Evolutionary conservation across 2,329 filamentous ascomycete genomes (phyloP).

Genomic region (Cladosporium sphaerospermum): DNA sequence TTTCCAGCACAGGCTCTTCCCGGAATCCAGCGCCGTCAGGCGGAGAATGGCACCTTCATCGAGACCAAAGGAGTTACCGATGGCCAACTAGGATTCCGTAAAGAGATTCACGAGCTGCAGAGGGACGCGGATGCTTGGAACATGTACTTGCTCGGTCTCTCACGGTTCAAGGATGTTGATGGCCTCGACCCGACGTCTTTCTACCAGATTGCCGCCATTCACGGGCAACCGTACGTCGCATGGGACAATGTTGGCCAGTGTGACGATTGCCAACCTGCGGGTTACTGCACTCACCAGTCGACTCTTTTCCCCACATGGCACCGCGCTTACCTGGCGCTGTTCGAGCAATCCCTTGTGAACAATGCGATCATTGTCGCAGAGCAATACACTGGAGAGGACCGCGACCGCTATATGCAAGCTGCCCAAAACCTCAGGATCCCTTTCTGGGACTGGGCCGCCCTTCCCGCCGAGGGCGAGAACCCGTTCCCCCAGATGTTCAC

Average conservation of each 20-base stretch:
- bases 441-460: conserved; percentile 25
- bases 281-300: conserved; percentile 17
- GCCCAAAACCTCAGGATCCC: conserved; percentile 21
- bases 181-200: conserved; percentile 12
- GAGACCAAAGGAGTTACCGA: conserved; percentile 3
- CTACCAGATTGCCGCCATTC: conserved; percentile 17
- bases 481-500: conserved; percentile 17
- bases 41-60: conserved; percentile 1
- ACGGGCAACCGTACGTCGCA: conserved; percentile 14
- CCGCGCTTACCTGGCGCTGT: conserved; percentile 17
- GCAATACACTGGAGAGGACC: conserved; percentile 3
- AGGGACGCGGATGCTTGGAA: conserved; percentile 14
- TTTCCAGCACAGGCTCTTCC: neutral
- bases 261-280: conserved; percentile 18
- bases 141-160: conserved; percentile 13
- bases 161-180: conserved; percentile 10
- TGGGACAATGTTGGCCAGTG: conserved; percentile 15
- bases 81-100: conserved; percentile 6
- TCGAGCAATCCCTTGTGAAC: conserved; percentile 14
- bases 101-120: conserved; percentile 12
- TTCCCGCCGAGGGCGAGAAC: conserved; percentile 8
- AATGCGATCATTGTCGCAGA: conserved; percentile 11
- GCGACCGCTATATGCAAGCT: conserved; percentile 15
- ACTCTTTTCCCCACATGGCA: conserved; percentile 19
- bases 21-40: neutral